Evolutionary conservation across 2,329 filamentous ascomycete species (phyloP), one percentile per base, ranked within the genome.

Genomic region (Alternaria hordeiaustralica): DNA sequence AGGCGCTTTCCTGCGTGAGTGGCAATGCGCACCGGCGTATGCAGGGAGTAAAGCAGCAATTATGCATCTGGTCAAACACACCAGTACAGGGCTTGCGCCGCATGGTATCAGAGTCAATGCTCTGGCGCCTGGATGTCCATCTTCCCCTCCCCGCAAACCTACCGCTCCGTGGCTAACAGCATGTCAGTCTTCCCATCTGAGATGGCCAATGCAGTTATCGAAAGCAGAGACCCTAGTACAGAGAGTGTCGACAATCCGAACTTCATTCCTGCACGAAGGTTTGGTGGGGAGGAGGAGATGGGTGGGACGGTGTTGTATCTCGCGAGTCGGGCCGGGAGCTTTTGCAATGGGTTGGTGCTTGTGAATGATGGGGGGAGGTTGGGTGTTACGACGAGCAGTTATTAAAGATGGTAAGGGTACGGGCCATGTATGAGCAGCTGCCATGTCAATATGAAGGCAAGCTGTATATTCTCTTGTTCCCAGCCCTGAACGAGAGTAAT

Each of bases 41-140:
- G 23, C 23, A 7, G 23, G 23, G 5, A 49, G 46, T 18, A 49
- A 49, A 49, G 46, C n/a, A 15, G 47, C 47, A 3, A 30, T 50
- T 2, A 18, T 18, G n/a, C 47, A 84, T 65, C 57, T 86, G 44
- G 79, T 83, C 8, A 87, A 87, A 71, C 77, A 80, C 61, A 71
- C 85, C 15, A 75, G 82, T 2, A 85, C 83, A 0, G 66, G 63
- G 13, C 75, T 74, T 63, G 81, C 66, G 18, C 75, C 59, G 58
- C 79, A 72, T 56, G 74, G 78, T 18, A 86, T 87, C 41, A 77
- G 84, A 2, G 78, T 80, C 2, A 87, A 87, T 69, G 78, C 81
- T 2, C 79, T 86, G 51, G 79, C 83, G 6, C 84, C 85, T 11
- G 85, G 85, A 9, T 60, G 64, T 64, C 23, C 54, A 53, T 65